These are phyloP conservation scores for Pulicaria dysenterica DNA, from an alignment of 129 eudicot genomes.

Conservation along the genomic window DNA sequence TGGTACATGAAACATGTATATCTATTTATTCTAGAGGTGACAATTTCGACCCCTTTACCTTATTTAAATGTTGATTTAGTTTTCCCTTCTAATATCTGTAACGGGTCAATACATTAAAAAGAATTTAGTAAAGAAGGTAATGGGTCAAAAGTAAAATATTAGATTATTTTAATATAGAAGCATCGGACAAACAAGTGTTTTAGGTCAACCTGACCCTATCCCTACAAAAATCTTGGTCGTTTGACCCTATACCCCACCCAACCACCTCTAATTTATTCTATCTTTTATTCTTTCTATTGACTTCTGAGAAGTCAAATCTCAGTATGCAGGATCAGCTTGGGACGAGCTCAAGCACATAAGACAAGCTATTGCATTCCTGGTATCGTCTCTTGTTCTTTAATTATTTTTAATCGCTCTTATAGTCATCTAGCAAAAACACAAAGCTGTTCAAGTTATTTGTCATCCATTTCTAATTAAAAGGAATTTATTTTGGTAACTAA, in stretches of 20 bases:
- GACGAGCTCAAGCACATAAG: constrained; percentile 98
- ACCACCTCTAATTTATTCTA: constrained; percentile 17
- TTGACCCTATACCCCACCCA: constrained; percentile 1
- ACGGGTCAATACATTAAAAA: background rate
- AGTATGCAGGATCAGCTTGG: constrained; percentile 96
- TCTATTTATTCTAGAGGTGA: constrained; percentile 23
- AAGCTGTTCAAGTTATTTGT: background rate
- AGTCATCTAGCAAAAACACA: background rate
- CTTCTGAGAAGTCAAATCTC: constrained; percentile 35
- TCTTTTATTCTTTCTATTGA: constrained; percentile 15
- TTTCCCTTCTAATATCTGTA: background rate
- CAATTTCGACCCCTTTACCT: background rate
- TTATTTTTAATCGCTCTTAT: background rate
- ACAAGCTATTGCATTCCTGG: constrained; percentile 98
- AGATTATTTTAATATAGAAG: background rate
- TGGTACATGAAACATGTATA: constrained; percentile 6
- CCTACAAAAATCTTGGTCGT: background rate
- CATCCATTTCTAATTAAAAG: background rate
- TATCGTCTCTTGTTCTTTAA: constrained; percentile 34
- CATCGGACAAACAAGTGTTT: background rate
- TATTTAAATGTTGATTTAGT: background rate
- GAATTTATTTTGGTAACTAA: background rate
- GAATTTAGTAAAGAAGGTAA: background rate
- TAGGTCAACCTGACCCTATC: background rate
- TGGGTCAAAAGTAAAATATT: background rate